These are phyloP conservation scores for Fragilaria crotonensis DNA, from an alignment of 108 stramenopile species.

Conservation along the genomic window DNA sequence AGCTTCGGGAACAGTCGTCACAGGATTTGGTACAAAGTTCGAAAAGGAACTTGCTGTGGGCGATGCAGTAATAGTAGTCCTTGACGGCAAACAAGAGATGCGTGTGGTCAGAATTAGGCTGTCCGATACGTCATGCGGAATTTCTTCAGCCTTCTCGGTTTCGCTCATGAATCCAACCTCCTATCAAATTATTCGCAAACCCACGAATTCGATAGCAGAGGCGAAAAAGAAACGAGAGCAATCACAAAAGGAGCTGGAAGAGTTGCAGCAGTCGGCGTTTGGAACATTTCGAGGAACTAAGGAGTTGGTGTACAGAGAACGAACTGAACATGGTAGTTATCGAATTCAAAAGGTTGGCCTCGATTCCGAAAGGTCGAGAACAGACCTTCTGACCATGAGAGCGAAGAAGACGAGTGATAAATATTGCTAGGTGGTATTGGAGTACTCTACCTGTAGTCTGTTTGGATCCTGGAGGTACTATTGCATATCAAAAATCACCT, in stretches of 20 bases:
- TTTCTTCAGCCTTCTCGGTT: constrained; percentile 55
- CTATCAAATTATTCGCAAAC: constrained; percentile 61
- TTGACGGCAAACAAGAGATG: constrained; percentile 46
- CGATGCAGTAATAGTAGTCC: constrained; percentile 50
- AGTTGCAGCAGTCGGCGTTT: constrained; percentile 47
- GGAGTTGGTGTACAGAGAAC: constrained; percentile 67
- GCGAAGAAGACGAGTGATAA: constrained; percentile 77
- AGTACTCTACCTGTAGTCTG: too few species aligned
- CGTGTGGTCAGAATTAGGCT: constrained; percentile 74
- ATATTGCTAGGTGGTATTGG: constrained; percentile 64
- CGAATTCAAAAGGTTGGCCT: constrained; percentile 47
- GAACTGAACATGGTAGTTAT: constrained; percentile 71
- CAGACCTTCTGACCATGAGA: constrained; percentile 55
- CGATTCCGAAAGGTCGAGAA: constrained; percentile 28
- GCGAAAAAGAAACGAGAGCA: constrained; percentile 27
- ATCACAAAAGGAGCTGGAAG: constrained; percentile 17
- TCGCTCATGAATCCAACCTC: constrained; percentile 38
- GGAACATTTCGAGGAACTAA: constrained; percentile 44
- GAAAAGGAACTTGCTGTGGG: constrained; percentile 48
- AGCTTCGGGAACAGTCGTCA: constrained; percentile 67
- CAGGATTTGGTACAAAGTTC: constrained; percentile 51
- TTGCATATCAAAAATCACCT: too few species aligned
- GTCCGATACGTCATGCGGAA: constrained; percentile 44
- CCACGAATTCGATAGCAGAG: too few species aligned
- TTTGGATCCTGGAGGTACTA: too few species aligned